These are phyloP conservation scores for Elongisporangium undulatum DNA, from an alignment of 352 stramenopile species.

Conservation along the genomic window DNA sequence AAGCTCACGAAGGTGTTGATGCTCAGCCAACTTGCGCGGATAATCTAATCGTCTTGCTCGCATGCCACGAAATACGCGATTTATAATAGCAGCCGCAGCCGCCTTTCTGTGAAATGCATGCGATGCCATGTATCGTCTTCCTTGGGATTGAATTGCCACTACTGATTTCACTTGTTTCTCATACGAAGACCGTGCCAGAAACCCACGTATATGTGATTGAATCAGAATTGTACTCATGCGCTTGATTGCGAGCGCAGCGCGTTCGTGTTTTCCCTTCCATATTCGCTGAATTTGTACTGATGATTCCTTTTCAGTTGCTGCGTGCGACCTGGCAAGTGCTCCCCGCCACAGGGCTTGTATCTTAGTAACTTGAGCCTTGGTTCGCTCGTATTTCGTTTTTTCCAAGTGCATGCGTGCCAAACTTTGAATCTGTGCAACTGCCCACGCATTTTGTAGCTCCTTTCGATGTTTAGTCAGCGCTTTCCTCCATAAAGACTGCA, in stretches of 20 bases:
- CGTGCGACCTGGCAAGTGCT: constrained; percentile 9
- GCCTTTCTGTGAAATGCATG: constrained; percentile 11
- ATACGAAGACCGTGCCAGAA: constrained; percentile 10
- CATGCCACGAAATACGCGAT: constrained; percentile 30
- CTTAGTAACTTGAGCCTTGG: constrained; percentile 11
- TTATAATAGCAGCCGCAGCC: constrained; percentile 18
- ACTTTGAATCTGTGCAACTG: constrained; percentile 23
- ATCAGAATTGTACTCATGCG: constrained; percentile 25
- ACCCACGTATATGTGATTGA: constrained; percentile 21
- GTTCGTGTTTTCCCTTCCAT: constrained; percentile 22
- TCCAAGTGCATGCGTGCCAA: constrained; percentile 15
- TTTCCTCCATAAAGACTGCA: constrained; percentile 18
- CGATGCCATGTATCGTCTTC: constrained; percentile 14
- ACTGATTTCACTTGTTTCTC: constrained; percentile 13
- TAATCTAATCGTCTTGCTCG: constrained; percentile 6
- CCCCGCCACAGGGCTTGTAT: constrained; percentile 28
- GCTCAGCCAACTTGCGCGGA: not conserved
- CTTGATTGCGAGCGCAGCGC: constrained; percentile 21
- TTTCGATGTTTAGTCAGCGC: constrained; percentile 13
- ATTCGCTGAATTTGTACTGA: constrained; percentile 24
- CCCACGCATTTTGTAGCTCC: constrained; percentile 11
- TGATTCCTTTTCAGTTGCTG: constrained; percentile 9
- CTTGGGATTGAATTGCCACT: constrained; percentile 23
- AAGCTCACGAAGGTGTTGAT: not conserved
- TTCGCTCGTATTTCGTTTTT: constrained; percentile 16